Evolutionary conservation across 129 eudicot genomes (phyloP), one percentile per base, ranked within the genome.

Genomic region (Flaveria linearis): DNA sequence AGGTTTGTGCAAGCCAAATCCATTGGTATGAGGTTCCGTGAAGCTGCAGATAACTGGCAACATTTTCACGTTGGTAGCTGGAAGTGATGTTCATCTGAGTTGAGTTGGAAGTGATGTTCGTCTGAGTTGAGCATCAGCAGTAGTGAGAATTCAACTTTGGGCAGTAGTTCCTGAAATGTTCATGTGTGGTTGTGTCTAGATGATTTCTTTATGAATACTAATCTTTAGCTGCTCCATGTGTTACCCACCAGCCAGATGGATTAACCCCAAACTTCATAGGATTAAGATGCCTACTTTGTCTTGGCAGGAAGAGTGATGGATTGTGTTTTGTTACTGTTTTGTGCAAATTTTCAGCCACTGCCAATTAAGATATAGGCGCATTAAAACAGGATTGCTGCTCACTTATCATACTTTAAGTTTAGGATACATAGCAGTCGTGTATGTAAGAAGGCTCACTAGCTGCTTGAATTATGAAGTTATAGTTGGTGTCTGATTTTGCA

Each of bases 241-340:
- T 69, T 61, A 71, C 61, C 49, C 60, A 63, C 33, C 55, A n/a
- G 67, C 2, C n/a, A 9, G 39, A 52, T 58, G 23, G 80, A 45
- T 57, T 39, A 68, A 62, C 68, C 41, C 67, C 76, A 22, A 17
- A 45, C 56, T 71, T 42, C 30, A 22, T n/a, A 61, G 80, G 68
- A 53, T 43, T 73, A 61, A 14, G 81, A 60, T 74, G 60, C 28
- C 3, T 18, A 14, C 60, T 66, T 64, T 56, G 17, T 53, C 22
- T 69, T 60, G 81, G 28, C 58, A 7, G 76, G 77, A 76, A 76
- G 66, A 51, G 65, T 71, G 72, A 71, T 76, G 62, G 68, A 60
- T 69, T 69, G 1, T 25, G 56, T 58, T 6, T 26, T 50, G 74
- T 62, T 65, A 56, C 58, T 60, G 36, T 69, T 75, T 74, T 63